phyloP scores from a whole-genome alignment of 352 stramenopile species.

The Pythium periplocum region DNA sequence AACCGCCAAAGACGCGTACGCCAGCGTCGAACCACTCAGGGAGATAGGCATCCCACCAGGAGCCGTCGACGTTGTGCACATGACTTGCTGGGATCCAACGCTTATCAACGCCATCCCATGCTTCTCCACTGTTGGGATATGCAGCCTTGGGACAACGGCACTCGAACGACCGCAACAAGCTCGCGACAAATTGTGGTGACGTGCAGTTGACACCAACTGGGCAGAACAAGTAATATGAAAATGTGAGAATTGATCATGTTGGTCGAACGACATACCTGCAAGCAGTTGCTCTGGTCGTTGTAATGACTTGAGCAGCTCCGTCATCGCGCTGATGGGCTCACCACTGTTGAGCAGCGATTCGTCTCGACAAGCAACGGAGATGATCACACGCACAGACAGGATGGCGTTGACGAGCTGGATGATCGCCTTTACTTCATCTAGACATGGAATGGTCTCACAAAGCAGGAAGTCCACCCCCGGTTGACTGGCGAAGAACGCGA shows the following conservation, averaged over 20 bases:
- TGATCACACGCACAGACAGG: constrained; percentile 42
- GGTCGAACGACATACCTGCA: constrained; percentile 13
- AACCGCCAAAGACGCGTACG: constrained; percentile 74
- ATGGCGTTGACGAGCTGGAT: constrained; percentile 72
- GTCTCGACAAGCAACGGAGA: constrained; percentile 63
- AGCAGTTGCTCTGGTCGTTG: constrained; percentile 53
- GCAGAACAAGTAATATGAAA: neutral
- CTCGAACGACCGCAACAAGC: constrained; percentile 43
- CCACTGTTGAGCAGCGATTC: constrained; percentile 62
- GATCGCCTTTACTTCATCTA: constrained; percentile 76
- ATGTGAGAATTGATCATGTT: too few relatives aligned
- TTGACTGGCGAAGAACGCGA: constrained; percentile 55
- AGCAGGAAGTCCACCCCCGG: constrained; percentile 63
- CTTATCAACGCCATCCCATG: constrained; percentile 69
- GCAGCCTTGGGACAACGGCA: constrained; percentile 47
- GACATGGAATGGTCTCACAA: constrained; percentile 84
- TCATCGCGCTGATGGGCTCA: constrained; percentile 40
- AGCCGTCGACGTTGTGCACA: constrained; percentile 20
- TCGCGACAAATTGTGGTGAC: constrained; percentile 64
- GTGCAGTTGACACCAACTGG: constrained; percentile 84
- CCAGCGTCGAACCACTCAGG: constrained; percentile 67
- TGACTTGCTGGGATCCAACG: constrained; percentile 51
- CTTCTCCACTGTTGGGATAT: constrained; percentile 86
- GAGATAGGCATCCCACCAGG: constrained; percentile 49
- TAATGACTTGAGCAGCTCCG: constrained; percentile 39